Conservation (phyloP, 306 rosid species). For the Fragaria ananassa region DNA sequence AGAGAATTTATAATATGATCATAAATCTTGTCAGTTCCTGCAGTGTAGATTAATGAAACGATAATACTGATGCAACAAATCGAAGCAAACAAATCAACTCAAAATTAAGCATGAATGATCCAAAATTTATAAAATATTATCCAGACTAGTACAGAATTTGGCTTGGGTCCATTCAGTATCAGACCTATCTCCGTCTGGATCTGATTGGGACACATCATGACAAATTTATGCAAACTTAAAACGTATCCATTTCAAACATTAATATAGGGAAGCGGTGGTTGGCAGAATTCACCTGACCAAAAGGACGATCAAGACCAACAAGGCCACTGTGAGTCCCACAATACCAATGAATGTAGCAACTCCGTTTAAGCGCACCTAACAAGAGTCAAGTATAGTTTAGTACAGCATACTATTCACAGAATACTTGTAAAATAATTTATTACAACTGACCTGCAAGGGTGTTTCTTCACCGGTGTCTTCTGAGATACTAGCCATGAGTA, state of each 20-base stretch:
- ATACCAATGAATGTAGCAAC: slow-evolving; percentile 94
- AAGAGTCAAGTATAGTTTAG: slow-evolving; percentile 23
- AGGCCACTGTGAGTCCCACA: slow-evolving; percentile 92
- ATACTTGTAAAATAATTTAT: not conserved
- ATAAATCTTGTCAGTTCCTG: not conserved
- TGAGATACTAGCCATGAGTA: slow-evolving; percentile 97
- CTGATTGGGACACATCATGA: not conserved
- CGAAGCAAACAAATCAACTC: not conserved
- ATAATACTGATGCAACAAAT: not conserved
- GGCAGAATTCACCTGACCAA: slow-evolving; percentile 53
- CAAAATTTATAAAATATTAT: not conserved
- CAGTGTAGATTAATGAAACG: not conserved
- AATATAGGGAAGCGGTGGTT: not conserved
- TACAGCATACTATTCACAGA: not conserved
- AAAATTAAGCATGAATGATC: not conserved
- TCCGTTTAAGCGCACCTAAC: slow-evolving; percentile 91
- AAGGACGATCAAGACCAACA: slow-evolving; percentile 67
- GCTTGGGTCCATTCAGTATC: not conserved
- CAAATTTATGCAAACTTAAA: not conserved
- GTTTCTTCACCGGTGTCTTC: slow-evolving; percentile 99
- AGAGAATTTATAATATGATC: slow-evolving; percentile 14
- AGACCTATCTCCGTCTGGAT: not conserved
- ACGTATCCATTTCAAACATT: not conserved
- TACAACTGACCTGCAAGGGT: slow-evolving; percentile 73
- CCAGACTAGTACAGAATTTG: not conserved